These are phyloP conservation scores for Tylopilus subfusipes DNA, from an alignment of 768 basidiomycete species.

Conservation along the genomic window DNA sequence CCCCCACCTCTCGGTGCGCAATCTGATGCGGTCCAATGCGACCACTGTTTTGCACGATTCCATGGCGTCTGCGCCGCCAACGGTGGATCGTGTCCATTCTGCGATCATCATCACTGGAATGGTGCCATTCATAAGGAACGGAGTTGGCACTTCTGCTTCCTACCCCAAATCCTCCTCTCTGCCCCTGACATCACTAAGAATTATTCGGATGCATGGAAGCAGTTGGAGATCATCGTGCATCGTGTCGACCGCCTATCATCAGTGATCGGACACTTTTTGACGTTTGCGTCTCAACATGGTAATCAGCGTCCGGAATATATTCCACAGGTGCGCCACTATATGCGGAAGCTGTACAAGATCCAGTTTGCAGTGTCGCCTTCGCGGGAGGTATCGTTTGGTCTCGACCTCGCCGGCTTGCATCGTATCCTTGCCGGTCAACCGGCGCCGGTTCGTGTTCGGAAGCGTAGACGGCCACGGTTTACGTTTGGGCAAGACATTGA, in stretches of 20 bases:
- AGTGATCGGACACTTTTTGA: constrained; percentile 76
- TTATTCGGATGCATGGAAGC: constrained; percentile 78
- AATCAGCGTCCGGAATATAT: constrained; percentile 78
- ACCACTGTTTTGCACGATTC: constrained; percentile 84
- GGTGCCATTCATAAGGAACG: constrained; percentile 79
- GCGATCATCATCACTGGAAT: constrained; percentile 90
- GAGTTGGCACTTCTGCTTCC: constrained; percentile 78
- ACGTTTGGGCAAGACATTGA: constrained; percentile 76
- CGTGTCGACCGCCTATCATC: constrained; percentile 71
- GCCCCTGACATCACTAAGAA: constrained; percentile 79
- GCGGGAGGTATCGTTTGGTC: constrained; percentile 75
- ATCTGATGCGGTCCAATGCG: constrained; percentile 87
- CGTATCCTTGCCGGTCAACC: constrained; percentile 74
- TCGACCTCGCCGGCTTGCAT: constrained; percentile 80
- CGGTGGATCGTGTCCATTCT: constrained; percentile 90
- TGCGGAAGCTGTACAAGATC: constrained; percentile 87
- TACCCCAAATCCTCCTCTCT: constrained; percentile 62
- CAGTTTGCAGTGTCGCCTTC: constrained; percentile 85
- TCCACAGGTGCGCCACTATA: constrained; percentile 81
- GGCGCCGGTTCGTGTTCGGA: constrained; percentile 42
- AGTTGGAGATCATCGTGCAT: constrained; percentile 76
- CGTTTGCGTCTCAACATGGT: constrained; percentile 62
- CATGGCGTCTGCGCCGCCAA: constrained; percentile 82
- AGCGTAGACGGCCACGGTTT: constrained; percentile 61
- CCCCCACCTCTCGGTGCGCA: constrained; percentile 71